Evolutionary conservation across 2,329 filamentous ascomycete species (phyloP), one percentile per base, ranked within the genome.

Genomic region (Pseudogymnoascus sp.): DNA sequence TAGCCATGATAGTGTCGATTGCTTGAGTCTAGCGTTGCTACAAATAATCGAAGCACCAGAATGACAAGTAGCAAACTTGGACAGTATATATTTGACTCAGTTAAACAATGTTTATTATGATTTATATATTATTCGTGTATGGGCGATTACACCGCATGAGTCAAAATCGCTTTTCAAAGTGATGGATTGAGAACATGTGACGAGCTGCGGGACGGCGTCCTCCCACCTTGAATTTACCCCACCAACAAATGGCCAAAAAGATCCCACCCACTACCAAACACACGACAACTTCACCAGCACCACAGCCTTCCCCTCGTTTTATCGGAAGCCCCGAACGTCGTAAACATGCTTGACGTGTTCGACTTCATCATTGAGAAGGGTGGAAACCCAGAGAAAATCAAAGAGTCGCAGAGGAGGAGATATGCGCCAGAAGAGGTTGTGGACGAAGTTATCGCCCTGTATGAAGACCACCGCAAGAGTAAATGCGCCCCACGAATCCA

Each of bases 321-420:
- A 58, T 14, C 37, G 37, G 34, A 54, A 58, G 35, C 58, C 28
- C 58, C 47, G 25, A 60, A 58, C 39, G 60, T 62, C 59, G 47
- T 61, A 68, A 75, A 68, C 60, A 91, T 91, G 88, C 80, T 91
- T 67, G 89, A 92, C 78, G 80, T 91, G 61, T 80, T 83, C 68
- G 89, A 92, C 72, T 91, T 93, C 73, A 87, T 93, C 70, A 76
- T 83, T 72, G 91, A 97, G 75, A 89, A 91, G 69, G 94, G 93
- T 67, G 94, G 94, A 68, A 85, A 97, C 77, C 90, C 91, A 14
- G 88, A 96, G 72, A 87, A 86, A 78, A 94, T 99, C 75, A 89
- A 89, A 74, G 91, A 97, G 75, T 94, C 89, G 66, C 94, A 99
- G 77, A 84, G 88, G 68, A 86, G 86, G 72, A 87, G 94, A 68